Evolutionary conservation across 345 rosid genomes (phyloP), one percentile per base, ranked within the genome.

Genomic region (Lenwebbia sp.): DNA sequence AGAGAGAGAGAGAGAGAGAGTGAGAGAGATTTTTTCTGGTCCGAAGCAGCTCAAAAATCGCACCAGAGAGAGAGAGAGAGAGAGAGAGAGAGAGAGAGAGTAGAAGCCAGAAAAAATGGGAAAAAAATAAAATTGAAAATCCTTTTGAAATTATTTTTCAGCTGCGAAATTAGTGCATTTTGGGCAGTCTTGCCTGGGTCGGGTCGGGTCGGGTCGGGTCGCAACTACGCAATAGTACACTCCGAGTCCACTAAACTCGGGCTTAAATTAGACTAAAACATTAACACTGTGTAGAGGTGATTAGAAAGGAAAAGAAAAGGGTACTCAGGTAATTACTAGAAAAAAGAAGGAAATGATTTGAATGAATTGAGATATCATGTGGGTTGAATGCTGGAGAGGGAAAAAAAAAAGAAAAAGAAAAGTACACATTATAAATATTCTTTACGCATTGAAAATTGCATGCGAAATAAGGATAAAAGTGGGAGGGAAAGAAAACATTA

Each of bases 401-500:
- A n/a, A n/a, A 62, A 62, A 15, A 62, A 62, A 2, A 30, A 40
- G 2, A 40, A 40, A 30, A 62, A 15, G 41, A 30, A 62, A 62
- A 17, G 3, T 21, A 15, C 4, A 0, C 21, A 17, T 15, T 3
- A 62, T 15, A 62, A 65, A 30, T 65, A 65, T 4, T 10, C 33
- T 65, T 30, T 17, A 33, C 12, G 1, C 23, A 65, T 62, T 3
- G 30, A 30, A 62, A 62, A 30, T 15, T 62, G 75, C 22, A 4
- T 30, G 5, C 3, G 12, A 30, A 65, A 65, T 65, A 30, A 65
- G 41, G 23, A 21, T 15, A 17, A 17, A 65, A 30, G 3, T 15
- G 76, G 0, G 0, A 4, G 11, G 1, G 23, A 11, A 17, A 15
- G 19, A 65, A 30, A 8, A 65, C 0, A 30, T 3, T 0, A 3